Evolutionary conservation across 257 asterid species (phyloP).

Genomic region (Coffea eugenioides): DNA sequence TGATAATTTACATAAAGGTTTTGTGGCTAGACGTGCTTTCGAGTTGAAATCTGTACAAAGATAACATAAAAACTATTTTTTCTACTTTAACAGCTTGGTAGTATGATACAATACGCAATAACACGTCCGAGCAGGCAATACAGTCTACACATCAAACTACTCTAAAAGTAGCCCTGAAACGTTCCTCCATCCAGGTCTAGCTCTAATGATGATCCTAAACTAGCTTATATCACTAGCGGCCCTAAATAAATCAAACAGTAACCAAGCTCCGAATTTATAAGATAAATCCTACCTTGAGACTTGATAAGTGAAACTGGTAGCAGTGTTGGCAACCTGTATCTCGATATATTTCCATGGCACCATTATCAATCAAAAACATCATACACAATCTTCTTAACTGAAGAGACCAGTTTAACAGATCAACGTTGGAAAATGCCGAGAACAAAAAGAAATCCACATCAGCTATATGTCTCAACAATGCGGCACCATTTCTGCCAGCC

Average conservation of each 20-base stretch:
- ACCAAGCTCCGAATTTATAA: neutral
- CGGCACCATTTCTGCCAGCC: neutral
- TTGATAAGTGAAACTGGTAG: constrained; percentile 1
- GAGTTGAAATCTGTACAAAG: constrained; percentile 22
- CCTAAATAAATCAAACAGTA: constrained; percentile 10
- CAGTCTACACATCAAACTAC: constrained; percentile 15
- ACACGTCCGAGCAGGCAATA: constrained; percentile 14
- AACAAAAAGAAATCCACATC: constrained; percentile 10
- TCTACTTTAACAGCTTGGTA: constrained; percentile 4
- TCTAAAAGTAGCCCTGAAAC: constrained; percentile 2
- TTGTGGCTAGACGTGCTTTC: neutral
- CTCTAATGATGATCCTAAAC: constrained; percentile 19
- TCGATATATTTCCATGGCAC: neutral
- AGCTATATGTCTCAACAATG: constrained; percentile 2
- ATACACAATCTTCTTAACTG: neutral
- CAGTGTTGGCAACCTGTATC: neutral
- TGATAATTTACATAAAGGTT: neutral
- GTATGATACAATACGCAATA: constrained; percentile 23
- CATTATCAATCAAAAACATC: neutral
- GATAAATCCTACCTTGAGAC: constrained; percentile 1
- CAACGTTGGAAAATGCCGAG: neutral
- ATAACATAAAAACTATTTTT: neutral
- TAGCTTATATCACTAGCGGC: constrained; percentile 8
- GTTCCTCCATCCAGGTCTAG: constrained; percentile 10
- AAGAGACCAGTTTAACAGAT: neutral